Evolutionary conservation across 2,329 filamentous ascomycete species (phyloP).

Genomic region (Penicillium psychrosexuale): DNA sequence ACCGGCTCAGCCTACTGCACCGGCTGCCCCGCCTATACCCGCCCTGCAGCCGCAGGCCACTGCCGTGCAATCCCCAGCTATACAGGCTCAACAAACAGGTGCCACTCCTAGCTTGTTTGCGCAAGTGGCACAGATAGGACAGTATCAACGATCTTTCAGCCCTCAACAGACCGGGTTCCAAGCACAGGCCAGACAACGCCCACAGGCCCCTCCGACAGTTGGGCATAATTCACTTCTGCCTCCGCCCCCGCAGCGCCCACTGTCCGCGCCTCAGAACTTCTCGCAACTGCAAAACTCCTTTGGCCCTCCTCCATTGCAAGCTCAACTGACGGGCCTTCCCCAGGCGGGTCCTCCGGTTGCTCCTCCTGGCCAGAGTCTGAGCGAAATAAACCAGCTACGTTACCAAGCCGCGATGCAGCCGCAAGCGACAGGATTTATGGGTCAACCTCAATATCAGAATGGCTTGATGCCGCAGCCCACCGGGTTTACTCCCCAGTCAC

Average conservation of each 20-base stretch:
- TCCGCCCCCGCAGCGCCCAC: conserved; percentile 74
- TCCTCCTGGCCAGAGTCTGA: conserved; percentile 71
- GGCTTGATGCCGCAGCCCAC: conserved; percentile 47
- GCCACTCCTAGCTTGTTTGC: conserved; percentile 51
- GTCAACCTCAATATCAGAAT: conserved; percentile 39
- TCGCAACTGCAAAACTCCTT: conserved; percentile 69
- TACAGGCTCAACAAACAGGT: conserved; percentile 39
- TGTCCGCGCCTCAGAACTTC: conserved; percentile 81
- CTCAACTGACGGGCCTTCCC: conserved; percentile 75
- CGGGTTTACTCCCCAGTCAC: conserved; percentile 45
- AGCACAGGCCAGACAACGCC: conserved; percentile 60
- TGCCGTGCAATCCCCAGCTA: conserved; percentile 35
- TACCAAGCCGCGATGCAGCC: conserved; percentile 58
- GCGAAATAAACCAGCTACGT: conserved; percentile 66
- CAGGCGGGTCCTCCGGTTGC: conserved; percentile 59
- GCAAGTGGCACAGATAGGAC: conserved; percentile 41
- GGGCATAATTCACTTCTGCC: conserved; percentile 64
- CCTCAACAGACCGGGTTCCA: conserved; percentile 41
- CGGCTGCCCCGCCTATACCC: conserved; percentile 37
- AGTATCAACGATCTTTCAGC: conserved; percentile 27
- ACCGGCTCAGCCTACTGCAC: conserved; percentile 44
- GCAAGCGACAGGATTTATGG: conserved; percentile 63
- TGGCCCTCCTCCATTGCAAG: conserved; percentile 69
- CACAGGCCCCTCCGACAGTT: conserved; percentile 63
- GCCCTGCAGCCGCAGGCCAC: conserved; percentile 46